A percentile compares a stretch with the other conserved stretches of the same genome.
phyloP scores from a whole-genome alignment of 495 filamentous ascomycete genomes.

The Aspergillus olivimuriae region DNA sequence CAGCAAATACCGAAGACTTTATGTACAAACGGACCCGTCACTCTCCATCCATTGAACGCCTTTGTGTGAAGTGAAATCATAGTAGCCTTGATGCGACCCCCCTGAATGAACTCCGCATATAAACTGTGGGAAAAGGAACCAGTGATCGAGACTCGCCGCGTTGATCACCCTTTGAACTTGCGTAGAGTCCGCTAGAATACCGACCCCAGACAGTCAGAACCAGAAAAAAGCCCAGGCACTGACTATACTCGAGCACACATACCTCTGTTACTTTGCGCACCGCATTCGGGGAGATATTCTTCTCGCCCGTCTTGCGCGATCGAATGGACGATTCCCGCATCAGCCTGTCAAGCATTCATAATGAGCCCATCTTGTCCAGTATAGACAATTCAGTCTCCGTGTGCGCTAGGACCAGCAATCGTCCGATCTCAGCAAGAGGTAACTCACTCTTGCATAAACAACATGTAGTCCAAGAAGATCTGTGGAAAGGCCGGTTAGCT shows the following conservation, averaged over 20 bases:
- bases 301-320: slow-evolving; percentile 66
- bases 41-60: no score
- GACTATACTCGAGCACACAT: slow-evolving; percentile 18
- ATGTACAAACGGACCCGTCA: no score
- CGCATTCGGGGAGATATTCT: slow-evolving; percentile 62
- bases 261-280: slow-evolving; percentile 75
- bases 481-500: slow-evolving; percentile 22
- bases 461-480: slow-evolving; percentile 85
- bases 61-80: no score
- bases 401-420: not conserved
- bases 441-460: slow-evolving; percentile 81
- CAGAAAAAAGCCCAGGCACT: slow-evolving; percentile 2
- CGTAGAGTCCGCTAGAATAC: slow-evolving; percentile 55
- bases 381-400: not conserved
- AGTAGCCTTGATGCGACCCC: no score
- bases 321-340: slow-evolving; percentile 78
- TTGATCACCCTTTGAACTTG: slow-evolving; percentile 66
- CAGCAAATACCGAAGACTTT: no score
- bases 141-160: no score
- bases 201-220: not conserved
- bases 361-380: not conserved
- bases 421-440: not conserved
- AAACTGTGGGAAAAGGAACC: no score
- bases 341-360: slow-evolving; percentile 45
- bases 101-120: no score